Evolutionary conservation across 1,284 basidiomycete species (phyloP), one percentile per base, ranked within the genome.

Genomic region (Neolentinus lepideus): DNA sequence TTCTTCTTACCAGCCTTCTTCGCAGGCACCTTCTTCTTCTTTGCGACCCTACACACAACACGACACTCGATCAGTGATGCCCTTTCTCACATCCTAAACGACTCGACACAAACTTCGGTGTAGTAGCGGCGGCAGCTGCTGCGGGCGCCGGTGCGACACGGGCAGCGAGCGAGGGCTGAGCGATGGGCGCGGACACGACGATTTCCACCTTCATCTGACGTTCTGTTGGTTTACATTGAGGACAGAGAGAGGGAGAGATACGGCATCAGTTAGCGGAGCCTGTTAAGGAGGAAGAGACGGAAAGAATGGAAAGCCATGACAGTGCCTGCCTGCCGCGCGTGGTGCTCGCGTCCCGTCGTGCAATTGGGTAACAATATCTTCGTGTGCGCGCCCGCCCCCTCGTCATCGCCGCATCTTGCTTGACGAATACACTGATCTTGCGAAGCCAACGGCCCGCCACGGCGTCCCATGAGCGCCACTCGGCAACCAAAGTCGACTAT

Each of bases 121-220:
- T 8, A 10, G 21, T 26, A 27, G 35, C 22, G 11, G 65, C 62
- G 22, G 67, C 66, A 14, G 65, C 61, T 21, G 67, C 66, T 38
- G 73, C 71, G n/a, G 80, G 72, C 27, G 79, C 77, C 51, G 86
- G 79, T 1, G 88, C 82, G 29, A 90, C 85, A 55, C 87, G 84
- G 24, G 83, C 81, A 21, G 80, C 84, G 61, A 95, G 78, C 2
- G 84, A 76, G 22, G 73, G 72, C 19, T 74, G 63, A n/a, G 85
- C 79, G 54, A 82, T 81, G 54, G 87, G 78, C 24, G 94, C 94
- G 77, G 96, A 92, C 68, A 98, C 82, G 50, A 98, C 85, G 60
- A 98, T 93, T 79, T 98, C 96, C 61, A 98, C 94, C 80, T 94
- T 96, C 91, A 99, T 96, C 25, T 94, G 91, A 66, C 92, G 91